Evolutionary conservation across 257 asterid genomes (phyloP).

Genomic region (Solanum infundibuliforme): DNA sequence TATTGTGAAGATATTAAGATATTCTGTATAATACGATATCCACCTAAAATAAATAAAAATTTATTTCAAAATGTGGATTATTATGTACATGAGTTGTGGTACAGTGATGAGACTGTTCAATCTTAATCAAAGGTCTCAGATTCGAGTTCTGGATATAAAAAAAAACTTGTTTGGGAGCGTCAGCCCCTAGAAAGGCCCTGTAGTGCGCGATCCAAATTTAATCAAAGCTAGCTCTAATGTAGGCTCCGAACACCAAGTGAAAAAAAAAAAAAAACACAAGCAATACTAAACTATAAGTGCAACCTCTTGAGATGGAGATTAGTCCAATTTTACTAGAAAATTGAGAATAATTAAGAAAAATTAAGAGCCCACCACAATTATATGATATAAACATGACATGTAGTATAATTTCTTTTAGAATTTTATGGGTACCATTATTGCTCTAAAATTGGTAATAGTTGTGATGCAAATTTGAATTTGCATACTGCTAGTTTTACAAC

Average conservation of each 20-base stretch:
- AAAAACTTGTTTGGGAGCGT: background rate
- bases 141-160: too few relatives aligned
- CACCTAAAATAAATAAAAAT: too few relatives aligned
- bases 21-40: background rate
- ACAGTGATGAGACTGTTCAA: fast-evolving
- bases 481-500: background rate
- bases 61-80: too few relatives aligned
- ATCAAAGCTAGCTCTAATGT: fast-evolving
- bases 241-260: fast-evolving
- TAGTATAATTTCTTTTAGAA: background rate
- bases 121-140: too few relatives aligned
- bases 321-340: background rate
- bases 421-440: background rate
- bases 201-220: background rate
- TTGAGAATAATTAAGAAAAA: background rate
- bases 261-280: too few relatives aligned
- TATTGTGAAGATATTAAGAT: background rate
- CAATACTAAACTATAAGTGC: background rate
- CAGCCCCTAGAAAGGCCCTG: fast-evolving
- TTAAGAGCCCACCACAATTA: background rate
- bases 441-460: background rate
- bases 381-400: background rate
- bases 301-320: background rate
- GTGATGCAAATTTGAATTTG: background rate
- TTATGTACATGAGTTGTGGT: background rate